Conservation (phyloP, 306 rosid genomes). For the Pyrus betulifolia region DNA sequence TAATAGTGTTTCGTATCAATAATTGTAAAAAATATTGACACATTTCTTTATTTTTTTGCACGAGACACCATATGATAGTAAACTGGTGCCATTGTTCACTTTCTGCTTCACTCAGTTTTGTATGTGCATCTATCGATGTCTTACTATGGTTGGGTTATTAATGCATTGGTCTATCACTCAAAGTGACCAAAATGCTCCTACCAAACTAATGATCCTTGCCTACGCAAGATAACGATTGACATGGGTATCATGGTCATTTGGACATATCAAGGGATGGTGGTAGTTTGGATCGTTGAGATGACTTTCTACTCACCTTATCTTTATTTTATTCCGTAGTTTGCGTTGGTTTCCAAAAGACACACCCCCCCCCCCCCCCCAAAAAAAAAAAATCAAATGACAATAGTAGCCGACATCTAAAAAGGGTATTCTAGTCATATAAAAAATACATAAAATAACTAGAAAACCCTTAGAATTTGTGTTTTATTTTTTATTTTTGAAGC, state of each 20-base stretch:
- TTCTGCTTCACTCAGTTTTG: background rate
- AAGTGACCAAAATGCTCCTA: slow-evolving; percentile 27
- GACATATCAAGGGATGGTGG: slow-evolving; percentile 25
- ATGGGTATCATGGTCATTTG: slow-evolving; percentile 35
- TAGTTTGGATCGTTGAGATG: slow-evolving; percentile 64
- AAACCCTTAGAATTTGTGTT: too few relatives aligned
- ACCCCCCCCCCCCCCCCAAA: too few relatives aligned
- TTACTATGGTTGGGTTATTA: slow-evolving; percentile 30
- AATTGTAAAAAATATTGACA: too few relatives aligned
- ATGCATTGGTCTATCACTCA: slow-evolving; percentile 1
- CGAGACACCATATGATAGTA: too few relatives aligned
- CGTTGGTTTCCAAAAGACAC: slow-evolving; percentile 48
- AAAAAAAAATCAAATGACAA: slow-evolving; percentile 25
- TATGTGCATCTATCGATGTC: background rate
- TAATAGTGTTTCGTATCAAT: rapidly evolving
- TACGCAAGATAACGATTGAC: slow-evolving; percentile 22
- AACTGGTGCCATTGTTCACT: too few relatives aligned
- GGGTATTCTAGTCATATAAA: slow-evolving; percentile 19
- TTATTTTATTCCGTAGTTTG: slow-evolving; percentile 65
- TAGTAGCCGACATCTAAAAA: slow-evolving; percentile 26
- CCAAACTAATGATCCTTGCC: slow-evolving; percentile 16
- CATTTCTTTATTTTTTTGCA: too few relatives aligned
- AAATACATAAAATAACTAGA: background rate
- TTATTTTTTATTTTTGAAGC: too few relatives aligned
- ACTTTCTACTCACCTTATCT: slow-evolving; percentile 70